A percentile compares a stretch with the other conserved stretches of the same genome.
Evolutionary conservation across 148 eudicot species (phyloP).

Genomic region (Rhododendron mucronatum): DNA sequence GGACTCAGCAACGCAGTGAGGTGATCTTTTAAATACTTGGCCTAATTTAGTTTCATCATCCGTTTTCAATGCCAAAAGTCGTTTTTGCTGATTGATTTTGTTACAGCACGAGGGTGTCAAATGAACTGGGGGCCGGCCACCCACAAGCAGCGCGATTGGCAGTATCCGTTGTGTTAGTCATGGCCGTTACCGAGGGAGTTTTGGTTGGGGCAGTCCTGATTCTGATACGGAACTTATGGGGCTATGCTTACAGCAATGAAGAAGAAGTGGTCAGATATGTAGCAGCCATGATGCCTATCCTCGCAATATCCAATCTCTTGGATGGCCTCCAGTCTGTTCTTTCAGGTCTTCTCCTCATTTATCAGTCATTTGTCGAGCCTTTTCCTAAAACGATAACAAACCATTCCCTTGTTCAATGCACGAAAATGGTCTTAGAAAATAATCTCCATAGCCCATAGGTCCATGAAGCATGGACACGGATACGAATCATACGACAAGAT

Average conservation of each 20-base stretch:
- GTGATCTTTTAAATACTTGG: slow-evolving; percentile 20
- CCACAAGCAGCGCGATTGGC: slow-evolving; percentile 56
- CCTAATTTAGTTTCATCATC: background rate
- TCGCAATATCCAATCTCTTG: slow-evolving; percentile 54
- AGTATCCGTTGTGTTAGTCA: slow-evolving; percentile 41
- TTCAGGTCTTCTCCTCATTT: slow-evolving; percentile 42
- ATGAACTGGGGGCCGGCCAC: slow-evolving; percentile 66
- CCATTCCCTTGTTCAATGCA: background rate
- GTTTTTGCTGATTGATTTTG: background rate
- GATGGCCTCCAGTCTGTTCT: slow-evolving; percentile 70
- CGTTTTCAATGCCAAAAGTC: background rate
- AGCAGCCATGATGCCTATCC: slow-evolving; percentile 63
- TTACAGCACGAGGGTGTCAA: slow-evolving; percentile 62
- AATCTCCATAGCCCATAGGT: background rate
- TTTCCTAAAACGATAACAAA: background rate
- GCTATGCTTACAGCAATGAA: slow-evolving; percentile 63
- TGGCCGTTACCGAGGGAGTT: slow-evolving; percentile 45
- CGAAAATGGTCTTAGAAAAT: background rate
- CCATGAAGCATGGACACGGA: too few relatives aligned
- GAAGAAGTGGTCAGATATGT: slow-evolving; percentile 55
- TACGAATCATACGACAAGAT: too few relatives aligned
- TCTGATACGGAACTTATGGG: slow-evolving; percentile 63
- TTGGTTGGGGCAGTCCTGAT: slow-evolving; percentile 40
- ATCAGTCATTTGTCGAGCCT: background rate
- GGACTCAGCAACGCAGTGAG: slow-evolving; percentile 79